Base-by-base conservation (phyloP, 2,329 filamentous ascomycete species). In the Sporothrix brunneoviolacea region DNA sequence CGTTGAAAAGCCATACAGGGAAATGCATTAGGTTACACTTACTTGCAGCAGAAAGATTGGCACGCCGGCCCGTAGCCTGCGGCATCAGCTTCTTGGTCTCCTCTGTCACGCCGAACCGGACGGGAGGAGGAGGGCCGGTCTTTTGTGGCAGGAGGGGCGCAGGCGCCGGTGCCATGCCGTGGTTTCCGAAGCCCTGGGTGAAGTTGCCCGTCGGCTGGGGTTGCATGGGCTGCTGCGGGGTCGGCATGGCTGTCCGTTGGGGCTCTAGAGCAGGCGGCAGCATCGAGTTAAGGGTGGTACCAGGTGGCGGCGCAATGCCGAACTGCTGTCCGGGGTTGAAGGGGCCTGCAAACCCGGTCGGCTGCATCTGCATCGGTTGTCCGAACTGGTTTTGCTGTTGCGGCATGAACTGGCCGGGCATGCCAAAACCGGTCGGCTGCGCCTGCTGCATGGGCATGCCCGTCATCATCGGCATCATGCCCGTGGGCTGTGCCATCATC, bases 1-100 rank as follows among this genome's bases (percentile, higher is more conserved):
- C n/a, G n/a, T n/a, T n/a, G 16, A 35, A 24, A n/a, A 16, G n/a
- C 30, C 28, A 32, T 3, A 16, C 2, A 18, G 8, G 6, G 35
- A 55, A 45, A 6, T 16, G 6, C 4, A 18, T 3, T 18, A n/a
- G 3, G 13, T 3, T 12, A 6, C 52, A 91, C 91, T 86, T 84
- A 97, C 91, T 98, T 63, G 93, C 93, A 81, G 94, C 88, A 47
- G 87, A 78, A 59, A 98, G 76, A 66, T 97, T 96, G 51, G 93
- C 93, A 72, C 87, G 83, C 61, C 86, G 76, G 57, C 93, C 93
- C 7, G 93, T 98, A 24, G 89, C 79, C 71, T 97, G 93, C 27
- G 91, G 83, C 54, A 80, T 76, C 60, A 97, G 70, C 67, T 87
- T 93, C 69, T 90, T 89, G 27, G 82, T 72, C 43, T 83, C 80